These are phyloP conservation scores for Leptoxyphium fumago DNA, from an alignment of 2,329 filamentous ascomycete species.

Conservation along the genomic window DNA sequence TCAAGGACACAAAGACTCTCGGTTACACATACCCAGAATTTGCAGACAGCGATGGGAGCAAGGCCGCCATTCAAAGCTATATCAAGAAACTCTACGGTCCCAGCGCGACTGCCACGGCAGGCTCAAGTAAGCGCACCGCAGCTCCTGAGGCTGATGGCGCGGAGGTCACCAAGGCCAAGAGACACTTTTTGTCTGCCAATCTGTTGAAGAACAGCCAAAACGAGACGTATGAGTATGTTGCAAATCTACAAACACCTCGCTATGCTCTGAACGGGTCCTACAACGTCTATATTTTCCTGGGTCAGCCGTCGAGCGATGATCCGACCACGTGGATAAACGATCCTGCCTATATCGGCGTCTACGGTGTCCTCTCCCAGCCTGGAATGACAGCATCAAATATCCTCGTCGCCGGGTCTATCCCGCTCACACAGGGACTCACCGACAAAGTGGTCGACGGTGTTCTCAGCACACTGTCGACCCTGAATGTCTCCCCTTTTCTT, in stretches of 20 bases:
- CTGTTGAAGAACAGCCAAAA: not conserved
- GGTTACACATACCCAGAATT: constrained; percentile 64
- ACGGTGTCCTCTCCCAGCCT: constrained; percentile 31
- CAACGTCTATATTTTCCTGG: constrained; percentile 54
- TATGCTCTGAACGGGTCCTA: constrained; percentile 48
- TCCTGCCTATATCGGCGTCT: constrained; percentile 44
- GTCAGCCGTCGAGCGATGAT: constrained; percentile 28
- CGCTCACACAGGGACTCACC: constrained; percentile 29
- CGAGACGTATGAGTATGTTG: constrained; percentile 37
- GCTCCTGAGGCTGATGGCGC: constrained; percentile 2
- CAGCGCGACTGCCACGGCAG: constrained; percentile 18
- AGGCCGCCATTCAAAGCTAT: constrained; percentile 28
- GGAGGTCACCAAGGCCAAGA: not conserved
- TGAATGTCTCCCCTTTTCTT: constrained; percentile 16
- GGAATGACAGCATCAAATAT: constrained; percentile 12
- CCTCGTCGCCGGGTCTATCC: constrained; percentile 27
- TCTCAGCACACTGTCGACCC: constrained; percentile 17
- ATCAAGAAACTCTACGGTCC: constrained; percentile 44
- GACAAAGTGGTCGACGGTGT: constrained; percentile 14
- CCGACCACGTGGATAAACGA: constrained; percentile 35
- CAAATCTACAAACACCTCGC: constrained; percentile 48
- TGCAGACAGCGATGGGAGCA: constrained; percentile 23
- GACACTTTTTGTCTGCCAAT: not conserved
- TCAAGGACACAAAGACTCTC: constrained; percentile 45
- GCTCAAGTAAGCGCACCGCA: constrained; percentile 13